Evolutionary conservation across 2,329 filamentous ascomycete species (phyloP).

Genomic region (Ceratocystis ficicola): DNA sequence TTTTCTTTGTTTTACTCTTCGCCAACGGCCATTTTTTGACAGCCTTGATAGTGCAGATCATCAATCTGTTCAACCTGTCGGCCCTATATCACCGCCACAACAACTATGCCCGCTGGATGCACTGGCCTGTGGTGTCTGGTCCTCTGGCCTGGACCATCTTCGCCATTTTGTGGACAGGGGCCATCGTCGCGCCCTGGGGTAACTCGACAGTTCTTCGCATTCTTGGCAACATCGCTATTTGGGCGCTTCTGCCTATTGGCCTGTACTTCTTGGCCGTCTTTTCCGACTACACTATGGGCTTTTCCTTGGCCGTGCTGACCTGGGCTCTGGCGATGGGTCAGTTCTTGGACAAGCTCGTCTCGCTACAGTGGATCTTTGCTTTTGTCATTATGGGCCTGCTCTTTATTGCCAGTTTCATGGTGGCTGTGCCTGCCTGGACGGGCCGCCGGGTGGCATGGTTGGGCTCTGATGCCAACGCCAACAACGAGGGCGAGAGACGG

Average conservation of each 20-base stretch:
- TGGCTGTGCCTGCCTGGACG: constrained; percentile 52
- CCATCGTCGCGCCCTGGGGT: constrained; percentile 62
- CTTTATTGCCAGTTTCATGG: constrained; percentile 53
- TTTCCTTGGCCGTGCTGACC: constrained; percentile 59
- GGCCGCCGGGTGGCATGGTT: constrained; percentile 41
- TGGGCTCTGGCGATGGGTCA: constrained; percentile 69
- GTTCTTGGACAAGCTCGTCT: constrained; percentile 58
- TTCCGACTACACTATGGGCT: constrained; percentile 69
- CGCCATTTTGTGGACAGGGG: constrained; percentile 79
- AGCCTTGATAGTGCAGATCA: constrained; percentile 60
- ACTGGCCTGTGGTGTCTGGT: constrained; percentile 60
- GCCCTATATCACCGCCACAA: constrained; percentile 71
- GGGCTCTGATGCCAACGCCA: constrained; percentile 19
- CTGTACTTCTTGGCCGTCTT: constrained; percentile 61
- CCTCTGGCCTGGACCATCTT: constrained; percentile 77
- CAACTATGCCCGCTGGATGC: constrained; percentile 55
- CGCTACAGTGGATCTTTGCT: constrained; percentile 86
- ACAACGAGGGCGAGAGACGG: constrained; percentile 45
- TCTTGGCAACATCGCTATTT: constrained; percentile 77
- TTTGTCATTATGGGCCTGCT: constrained; percentile 69
- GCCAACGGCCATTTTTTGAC: constrained; percentile 62
- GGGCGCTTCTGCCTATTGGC: constrained; percentile 67
- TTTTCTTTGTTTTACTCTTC: constrained; percentile 74
- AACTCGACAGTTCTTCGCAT: constrained; percentile 58
- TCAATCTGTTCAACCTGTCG: constrained; percentile 73